These are phyloP conservation scores for Inga laurina DNA, from an alignment of 306 rosid genomes.

Conservation along the genomic window DNA sequence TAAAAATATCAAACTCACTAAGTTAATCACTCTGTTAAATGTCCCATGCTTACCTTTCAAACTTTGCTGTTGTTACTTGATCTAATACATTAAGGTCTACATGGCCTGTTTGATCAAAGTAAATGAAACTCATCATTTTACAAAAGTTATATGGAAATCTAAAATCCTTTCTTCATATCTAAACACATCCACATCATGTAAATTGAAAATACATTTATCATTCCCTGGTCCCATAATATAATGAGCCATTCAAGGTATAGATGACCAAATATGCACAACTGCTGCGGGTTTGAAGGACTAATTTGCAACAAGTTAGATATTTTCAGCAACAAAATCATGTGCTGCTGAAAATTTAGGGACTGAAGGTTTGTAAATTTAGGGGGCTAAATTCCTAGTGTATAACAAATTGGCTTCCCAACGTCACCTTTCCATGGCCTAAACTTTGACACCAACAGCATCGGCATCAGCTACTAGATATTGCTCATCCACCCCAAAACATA, in stretches of 20 bases:
- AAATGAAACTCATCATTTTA: not conserved
- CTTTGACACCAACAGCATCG: not conserved
- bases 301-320: not conserved
- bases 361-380: not conserved
- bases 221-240: not conserved
- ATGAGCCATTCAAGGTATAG: not conserved
- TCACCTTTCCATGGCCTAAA: not conserved
- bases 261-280: not conserved
- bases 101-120: not conserved
- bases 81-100: not conserved
- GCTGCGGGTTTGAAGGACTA: not conserved
- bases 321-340: not conserved
- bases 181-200: not conserved
- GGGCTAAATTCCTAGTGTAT: not conserved
- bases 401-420: not conserved
- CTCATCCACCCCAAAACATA: not conserved
- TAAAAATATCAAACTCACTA: not conserved
- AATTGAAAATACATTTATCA: not conserved
- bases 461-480: conserved; percentile 7
- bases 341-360: not conserved
- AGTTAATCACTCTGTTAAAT: not conserved
- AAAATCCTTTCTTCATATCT: not conserved
- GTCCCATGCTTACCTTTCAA: not conserved
- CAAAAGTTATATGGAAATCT: not conserved
- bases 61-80: not conserved